Percentiles rank a stretch among this genome's conserved stretches.
These are phyloP conservation scores for Ustilago crameri DNA, from an alignment of 1,284 basidiomycete species.

Conservation along the genomic window DNA sequence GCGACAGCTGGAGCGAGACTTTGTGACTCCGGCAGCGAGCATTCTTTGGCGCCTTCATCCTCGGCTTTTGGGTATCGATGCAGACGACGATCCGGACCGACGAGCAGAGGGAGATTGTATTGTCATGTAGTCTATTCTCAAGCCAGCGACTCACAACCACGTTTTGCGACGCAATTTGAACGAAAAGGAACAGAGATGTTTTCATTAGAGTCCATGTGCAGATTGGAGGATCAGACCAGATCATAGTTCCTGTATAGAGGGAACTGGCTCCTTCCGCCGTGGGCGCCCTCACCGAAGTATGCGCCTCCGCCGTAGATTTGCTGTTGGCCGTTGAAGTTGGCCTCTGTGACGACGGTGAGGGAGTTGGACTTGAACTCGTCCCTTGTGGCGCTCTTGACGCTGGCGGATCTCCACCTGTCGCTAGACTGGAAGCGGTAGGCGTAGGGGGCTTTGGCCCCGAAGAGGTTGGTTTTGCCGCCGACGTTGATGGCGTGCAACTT, in stretches of 20 bases:
- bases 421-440: constrained; percentile 55
- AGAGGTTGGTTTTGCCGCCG: constrained; percentile 38
- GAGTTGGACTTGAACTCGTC: constrained; percentile 56
- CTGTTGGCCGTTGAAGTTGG: constrained; percentile 51
- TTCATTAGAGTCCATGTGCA: no score
- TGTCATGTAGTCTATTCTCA: constrained; percentile 8
- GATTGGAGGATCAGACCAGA: constrained; percentile 7
- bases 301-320: constrained; percentile 62
- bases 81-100: constrained; percentile 7
- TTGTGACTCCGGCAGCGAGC: constrained; percentile 6
- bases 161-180: no score
- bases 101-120: constrained; percentile 15
- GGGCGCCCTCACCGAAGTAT: constrained; percentile 61
- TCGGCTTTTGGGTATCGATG: constrained; percentile 1
- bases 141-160: no score
- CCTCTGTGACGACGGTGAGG: constrained; percentile 60
- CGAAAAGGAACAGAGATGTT: no score
- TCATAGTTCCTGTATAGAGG: constrained; percentile 52
- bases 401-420: constrained; percentile 57
- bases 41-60: constrained; percentile 23
- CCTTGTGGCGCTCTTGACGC: constrained; percentile 41
- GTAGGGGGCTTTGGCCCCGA: constrained; percentile 61
- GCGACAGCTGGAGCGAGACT: constrained; percentile 1
- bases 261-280: constrained; percentile 54
- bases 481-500: constrained; percentile 54